A percentile compares a stretch with the other conserved stretches of the same genome.
Conservation (phyloP, 73 alveolate species). For the Paramecium octaurelia region DNA sequence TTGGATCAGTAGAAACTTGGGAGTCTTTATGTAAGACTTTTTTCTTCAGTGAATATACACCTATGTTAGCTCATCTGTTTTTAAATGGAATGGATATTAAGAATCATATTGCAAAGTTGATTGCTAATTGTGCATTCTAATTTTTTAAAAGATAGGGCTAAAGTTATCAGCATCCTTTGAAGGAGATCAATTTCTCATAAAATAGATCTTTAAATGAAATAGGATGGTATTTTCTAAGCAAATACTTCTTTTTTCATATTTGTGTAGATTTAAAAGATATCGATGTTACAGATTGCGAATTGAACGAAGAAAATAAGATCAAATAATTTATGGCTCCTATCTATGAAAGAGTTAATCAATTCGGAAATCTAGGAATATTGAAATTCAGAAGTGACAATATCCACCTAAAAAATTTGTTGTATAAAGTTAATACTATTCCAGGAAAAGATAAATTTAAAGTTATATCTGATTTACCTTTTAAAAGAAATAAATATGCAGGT, state of each 20-base stretch:
- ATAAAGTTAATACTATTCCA: neutral
- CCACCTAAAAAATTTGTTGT: neutral
- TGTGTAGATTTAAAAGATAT: neutral
- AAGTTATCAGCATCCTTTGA: neutral
- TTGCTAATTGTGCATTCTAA: neutral
- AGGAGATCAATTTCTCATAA: neutral
- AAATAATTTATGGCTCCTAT: neutral
- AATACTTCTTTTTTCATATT: neutral
- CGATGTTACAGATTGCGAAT: neutral
- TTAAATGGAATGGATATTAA: neutral
- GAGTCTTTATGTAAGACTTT: neutral
- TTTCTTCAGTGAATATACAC: neutral
- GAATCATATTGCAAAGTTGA: neutral
- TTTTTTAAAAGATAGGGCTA: neutral
- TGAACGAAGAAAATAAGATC: neutral
- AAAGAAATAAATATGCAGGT: neutral
- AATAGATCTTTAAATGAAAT: neutral
- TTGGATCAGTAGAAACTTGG: neutral
- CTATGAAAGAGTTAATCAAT: neutral
- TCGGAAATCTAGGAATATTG: neutral
- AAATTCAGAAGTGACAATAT: neutral
- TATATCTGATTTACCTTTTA: neutral
- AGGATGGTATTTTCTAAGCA: neutral
- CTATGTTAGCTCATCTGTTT: neutral
- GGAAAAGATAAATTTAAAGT: neutral